A percentile compares a stretch with the other conserved stretches of the same genome.
phyloP scores from a whole-genome alignment of 805 yeast genomes.

The Ogataea minuta region DNA sequence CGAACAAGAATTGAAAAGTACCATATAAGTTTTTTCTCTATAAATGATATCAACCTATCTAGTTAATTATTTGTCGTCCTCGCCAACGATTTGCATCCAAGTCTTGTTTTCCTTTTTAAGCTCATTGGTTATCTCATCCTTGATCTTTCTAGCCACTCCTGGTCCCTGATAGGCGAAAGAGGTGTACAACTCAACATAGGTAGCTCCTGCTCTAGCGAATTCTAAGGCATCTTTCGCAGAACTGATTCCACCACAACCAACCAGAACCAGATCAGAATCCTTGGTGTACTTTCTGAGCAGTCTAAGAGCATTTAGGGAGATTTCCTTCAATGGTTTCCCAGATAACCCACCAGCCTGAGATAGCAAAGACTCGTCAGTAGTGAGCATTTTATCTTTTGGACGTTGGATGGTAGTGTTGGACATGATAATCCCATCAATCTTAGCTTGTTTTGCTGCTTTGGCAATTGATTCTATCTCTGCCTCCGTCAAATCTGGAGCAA shows the following conservation, averaged over 20 bases:
- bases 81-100: constrained; percentile 79
- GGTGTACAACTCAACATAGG: constrained; percentile 83
- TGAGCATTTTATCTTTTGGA: constrained; percentile 54
- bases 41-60: not conserved
- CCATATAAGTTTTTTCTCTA: not conserved
- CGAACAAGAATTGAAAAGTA: not conserved
- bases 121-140: constrained; percentile 56
- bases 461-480: constrained; percentile 82
- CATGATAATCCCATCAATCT: constrained; percentile 87
- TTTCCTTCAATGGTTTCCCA: constrained; percentile 87
- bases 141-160: constrained; percentile 64
- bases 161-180: constrained; percentile 93
- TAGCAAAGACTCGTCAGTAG: constrained; percentile 43
- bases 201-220: constrained; percentile 91
- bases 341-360: constrained; percentile 83
- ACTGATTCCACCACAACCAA: constrained; percentile 96
- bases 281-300: constrained; percentile 74
- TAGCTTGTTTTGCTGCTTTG: constrained; percentile 67
- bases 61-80: constrained; percentile 40
- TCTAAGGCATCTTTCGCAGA: constrained; percentile 86
- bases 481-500: constrained; percentile 90
- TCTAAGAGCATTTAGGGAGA: constrained; percentile 67
- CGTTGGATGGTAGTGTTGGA: constrained; percentile 91
- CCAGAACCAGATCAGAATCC: constrained; percentile 65
- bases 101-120: constrained; percentile 72